A percentile compares a stretch with the other conserved stretches of the same genome.
Evolutionary conservation across 2,329 filamentous ascomycete genomes (phyloP).

Genomic region (Elsinoe fawcettii): DNA sequence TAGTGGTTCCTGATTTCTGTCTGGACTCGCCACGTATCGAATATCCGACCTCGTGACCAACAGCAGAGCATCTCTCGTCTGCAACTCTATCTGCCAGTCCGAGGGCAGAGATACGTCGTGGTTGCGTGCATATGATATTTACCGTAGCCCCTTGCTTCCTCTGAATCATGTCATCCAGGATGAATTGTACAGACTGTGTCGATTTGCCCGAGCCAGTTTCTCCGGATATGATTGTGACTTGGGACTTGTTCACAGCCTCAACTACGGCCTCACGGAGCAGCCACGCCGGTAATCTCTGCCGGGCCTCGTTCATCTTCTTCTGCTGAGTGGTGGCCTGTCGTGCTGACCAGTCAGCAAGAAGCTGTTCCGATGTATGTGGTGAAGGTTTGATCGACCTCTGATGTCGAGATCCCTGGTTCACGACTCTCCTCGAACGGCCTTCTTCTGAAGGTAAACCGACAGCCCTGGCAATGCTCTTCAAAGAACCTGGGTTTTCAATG

Average conservation of each 20-base stretch:
- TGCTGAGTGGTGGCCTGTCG: conserved; percentile 59
- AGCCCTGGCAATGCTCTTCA: conserved; percentile 77
- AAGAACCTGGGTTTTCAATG: conserved; percentile 71
- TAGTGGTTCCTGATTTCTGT: conserved; percentile 60
- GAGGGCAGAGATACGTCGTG: conserved; percentile 85
- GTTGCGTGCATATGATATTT: conserved; percentile 94
- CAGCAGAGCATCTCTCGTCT: conserved; percentile 72
- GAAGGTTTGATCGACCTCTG: conserved; percentile 52
- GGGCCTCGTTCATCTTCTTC: conserved; percentile 64
- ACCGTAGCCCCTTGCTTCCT: conserved; percentile 65
- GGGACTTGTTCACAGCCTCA: conserved; percentile 62
- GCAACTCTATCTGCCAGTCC: conserved; percentile 90
- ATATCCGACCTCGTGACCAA: conserved; percentile 87
- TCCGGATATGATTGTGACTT: conserved; percentile 93
- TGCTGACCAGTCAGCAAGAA: conserved; percentile 57
- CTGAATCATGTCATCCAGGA: conserved; percentile 82
- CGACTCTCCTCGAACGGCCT: conserved; percentile 36
- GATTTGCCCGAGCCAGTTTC: conserved; percentile 97
- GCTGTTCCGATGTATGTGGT: conserved; percentile 48
- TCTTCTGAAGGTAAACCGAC: neutral
- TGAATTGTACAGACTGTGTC: conserved; percentile 92
- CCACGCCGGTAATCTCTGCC: conserved; percentile 81
- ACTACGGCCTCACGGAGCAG: conserved; percentile 70
- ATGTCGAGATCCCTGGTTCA: conserved; percentile 19
- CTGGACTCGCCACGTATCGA: conserved; percentile 85